Conservation (phyloP, 441 rosid species). For the Eutrema salsugineum region DNA sequence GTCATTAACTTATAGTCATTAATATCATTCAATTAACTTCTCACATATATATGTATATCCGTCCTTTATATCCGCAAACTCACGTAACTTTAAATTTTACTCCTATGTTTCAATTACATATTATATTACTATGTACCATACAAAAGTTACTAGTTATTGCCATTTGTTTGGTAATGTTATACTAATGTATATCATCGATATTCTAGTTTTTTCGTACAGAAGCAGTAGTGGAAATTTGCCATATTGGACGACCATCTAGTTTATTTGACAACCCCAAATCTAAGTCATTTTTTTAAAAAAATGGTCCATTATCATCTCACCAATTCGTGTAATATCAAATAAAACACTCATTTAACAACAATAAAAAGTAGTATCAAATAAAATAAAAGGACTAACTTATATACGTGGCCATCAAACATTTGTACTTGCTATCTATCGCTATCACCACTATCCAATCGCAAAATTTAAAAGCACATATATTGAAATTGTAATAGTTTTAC, state of each 20-base stretch:
- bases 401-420: neutral
- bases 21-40: neutral
- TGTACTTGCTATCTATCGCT: constrained; percentile 7
- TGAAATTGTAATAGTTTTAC: neutral
- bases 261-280: neutral
- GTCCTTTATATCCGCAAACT: too few relatives aligned
- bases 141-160: neutral
- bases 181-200: neutral
- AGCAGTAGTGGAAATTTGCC: neutral
- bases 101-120: neutral
- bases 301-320: neutral
- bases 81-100: neutral
- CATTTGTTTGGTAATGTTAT: neutral
- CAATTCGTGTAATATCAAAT: constrained; percentile 4
- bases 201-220: neutral
- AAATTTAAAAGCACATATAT: neutral
- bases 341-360: too few relatives aligned
- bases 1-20: constrained; percentile 22
- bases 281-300: neutral
- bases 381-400: neutral
- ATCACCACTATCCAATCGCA: constrained; percentile 9
- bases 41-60: neutral
- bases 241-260: too few relatives aligned
- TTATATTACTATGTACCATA: neutral
- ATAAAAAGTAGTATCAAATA: constrained; percentile 6